A percentile compares a stretch with the other conserved stretches of the same genome.
phyloP scores from a whole-genome alignment of 495 filamentous ascomycete species.

The Penicillium malachiteum region DNA sequence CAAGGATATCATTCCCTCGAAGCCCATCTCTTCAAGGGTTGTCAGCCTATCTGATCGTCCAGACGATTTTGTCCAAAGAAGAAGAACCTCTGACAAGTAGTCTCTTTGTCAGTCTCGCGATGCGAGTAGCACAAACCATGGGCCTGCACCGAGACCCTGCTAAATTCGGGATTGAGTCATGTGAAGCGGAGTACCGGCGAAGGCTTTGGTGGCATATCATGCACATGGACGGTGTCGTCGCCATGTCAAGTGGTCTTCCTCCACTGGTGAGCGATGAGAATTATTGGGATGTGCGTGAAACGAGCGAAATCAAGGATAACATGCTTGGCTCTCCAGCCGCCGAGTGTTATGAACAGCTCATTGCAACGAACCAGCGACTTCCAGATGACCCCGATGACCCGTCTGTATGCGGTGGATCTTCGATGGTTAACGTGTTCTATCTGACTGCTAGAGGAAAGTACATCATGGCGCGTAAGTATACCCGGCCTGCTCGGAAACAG shows the following conservation, averaged over 20 bases:
- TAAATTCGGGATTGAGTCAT: constrained; percentile 60
- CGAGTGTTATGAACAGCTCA: constrained; percentile 36
- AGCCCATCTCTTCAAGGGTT: constrained; percentile 46
- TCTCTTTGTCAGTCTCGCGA: constrained; percentile 52
- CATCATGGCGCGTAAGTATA: constrained; percentile 45
- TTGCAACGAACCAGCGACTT: constrained; percentile 31
- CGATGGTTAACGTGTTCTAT: constrained; percentile 50
- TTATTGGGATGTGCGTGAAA: constrained; percentile 48
- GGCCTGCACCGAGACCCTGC: constrained; percentile 71
- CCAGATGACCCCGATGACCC: constrained; percentile 48
- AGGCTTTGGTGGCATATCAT: constrained; percentile 75
- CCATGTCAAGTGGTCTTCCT: constrained; percentile 49
- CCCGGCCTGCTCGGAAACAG: neutral
- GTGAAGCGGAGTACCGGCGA: constrained; percentile 67
- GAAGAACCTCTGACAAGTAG: constrained; percentile 50
- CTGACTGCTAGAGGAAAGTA: constrained; percentile 48
- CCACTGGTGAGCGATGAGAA: constrained; percentile 46
- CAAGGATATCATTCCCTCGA: constrained; percentile 46
- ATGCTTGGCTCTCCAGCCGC: constrained; percentile 40
- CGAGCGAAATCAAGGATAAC: constrained; percentile 47
- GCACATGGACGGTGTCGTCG: constrained; percentile 58
- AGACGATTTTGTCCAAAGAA: constrained; percentile 48
- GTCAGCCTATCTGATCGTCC: constrained; percentile 45
- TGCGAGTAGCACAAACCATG: constrained; percentile 71
- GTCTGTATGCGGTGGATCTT: constrained; percentile 42